These are phyloP conservation scores for Zymoseptoria brevis DNA, from an alignment of 2,329 filamentous ascomycete species.

Conservation along the genomic window DNA sequence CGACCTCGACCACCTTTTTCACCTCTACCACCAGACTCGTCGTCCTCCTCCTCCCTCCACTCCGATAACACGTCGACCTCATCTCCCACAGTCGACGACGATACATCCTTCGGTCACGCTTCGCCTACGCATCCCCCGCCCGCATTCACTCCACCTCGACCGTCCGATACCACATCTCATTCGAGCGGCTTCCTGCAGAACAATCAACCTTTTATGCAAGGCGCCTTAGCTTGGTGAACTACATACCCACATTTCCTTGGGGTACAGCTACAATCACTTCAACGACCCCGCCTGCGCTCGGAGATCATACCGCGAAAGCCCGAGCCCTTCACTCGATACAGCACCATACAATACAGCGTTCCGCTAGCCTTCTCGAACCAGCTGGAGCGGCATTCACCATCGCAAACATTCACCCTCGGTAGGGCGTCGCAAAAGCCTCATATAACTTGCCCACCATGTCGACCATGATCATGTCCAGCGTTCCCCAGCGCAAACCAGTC, in stretches of 20 bases:
- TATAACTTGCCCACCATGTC: slow-evolving; percentile 3
- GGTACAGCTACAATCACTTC: background rate
- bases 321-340: background rate
- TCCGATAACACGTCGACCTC: background rate
- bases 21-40: background rate
- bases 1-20: background rate
- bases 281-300: background rate
- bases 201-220: background rate
- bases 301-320: background rate
- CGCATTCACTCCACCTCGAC: background rate
- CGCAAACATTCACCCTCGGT: background rate
- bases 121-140: background rate
- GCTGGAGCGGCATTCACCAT: background rate
- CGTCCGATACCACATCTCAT: background rate
- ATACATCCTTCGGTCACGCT: background rate
- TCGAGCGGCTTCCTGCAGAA: background rate
- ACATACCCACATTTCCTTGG: background rate
- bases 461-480: slow-evolving; percentile 3
- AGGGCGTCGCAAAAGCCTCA: too few relatives aligned
- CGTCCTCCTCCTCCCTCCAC: background rate
- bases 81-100: background rate
- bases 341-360: background rate
- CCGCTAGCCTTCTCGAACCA: background rate
- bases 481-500: slow-evolving; percentile 6
- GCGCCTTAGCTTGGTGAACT: background rate